Base-by-base conservation (phyloP, 768 basidiomycete genomes). In the Termitomyces sp. region DNA sequence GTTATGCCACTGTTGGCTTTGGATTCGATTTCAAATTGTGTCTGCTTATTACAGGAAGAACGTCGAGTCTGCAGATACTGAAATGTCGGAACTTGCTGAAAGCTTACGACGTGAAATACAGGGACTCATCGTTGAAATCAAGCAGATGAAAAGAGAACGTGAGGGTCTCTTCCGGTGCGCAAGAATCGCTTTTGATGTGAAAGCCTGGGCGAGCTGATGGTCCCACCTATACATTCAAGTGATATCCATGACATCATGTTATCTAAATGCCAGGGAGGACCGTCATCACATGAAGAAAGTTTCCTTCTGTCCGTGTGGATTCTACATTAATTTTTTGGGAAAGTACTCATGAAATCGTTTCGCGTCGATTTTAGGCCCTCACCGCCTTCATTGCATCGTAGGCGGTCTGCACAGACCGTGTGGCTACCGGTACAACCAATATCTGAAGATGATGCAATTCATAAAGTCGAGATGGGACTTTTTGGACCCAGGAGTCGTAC, bases 201-300 rank as follows among this genome's bases (percentile, higher is more conserved):
- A 45, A 15, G 17, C 19, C n/a, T 22, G 26, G 26, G 14, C 35
- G 5, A 19, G 11, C n/a, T 38, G 9, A 44, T 37, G 2, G 12
- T 49, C 43, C 12, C 2, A 51, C 1, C 21, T 11, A 14, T 34
- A 37, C 7, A 24, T 46, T 35, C n/a, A 26, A 61, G 60, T 24
- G 58, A 61, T 24, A 57, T 61, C 28, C 58, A 59, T 38, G 53
- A 49, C 41, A 56, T 61, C 38, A 61, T 61, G 60, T n/a, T 51
- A 12, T 51, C 41, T 5, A 56, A 59, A 49, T 51, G 55, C 22
- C 51, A 53, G 37, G 53, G 12, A 21, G 26, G 34, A 26, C 17
- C 38, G 15, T 17, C 8, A 32, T 32, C 21, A 17, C 19, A 21
- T 7, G 47, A 28, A 26, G 45, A 44, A 41, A 51, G 28, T 32